These are phyloP conservation scores for Fusarium anguioides DNA, from an alignment of 2,329 filamentous ascomycete species.

Conservation along the genomic window DNA sequence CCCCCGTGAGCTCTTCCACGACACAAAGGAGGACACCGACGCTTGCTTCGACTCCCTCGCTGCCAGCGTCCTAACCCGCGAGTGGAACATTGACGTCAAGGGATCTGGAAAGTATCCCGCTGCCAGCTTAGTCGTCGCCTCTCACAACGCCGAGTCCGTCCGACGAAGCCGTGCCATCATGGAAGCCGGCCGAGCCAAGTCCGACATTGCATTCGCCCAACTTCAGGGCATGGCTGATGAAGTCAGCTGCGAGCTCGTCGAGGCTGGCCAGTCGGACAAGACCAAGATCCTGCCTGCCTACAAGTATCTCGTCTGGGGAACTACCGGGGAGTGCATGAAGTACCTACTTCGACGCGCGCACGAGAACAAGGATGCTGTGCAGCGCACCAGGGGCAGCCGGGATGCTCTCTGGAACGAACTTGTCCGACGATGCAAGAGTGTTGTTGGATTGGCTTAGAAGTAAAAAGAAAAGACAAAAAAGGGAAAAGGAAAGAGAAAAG, in stretches of 20 bases:
- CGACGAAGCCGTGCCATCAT: constrained; percentile 64
- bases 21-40: constrained; percentile 78
- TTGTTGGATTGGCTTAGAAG: constrained; percentile 52
- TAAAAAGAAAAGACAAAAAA: constrained; percentile 4
- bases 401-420: constrained; percentile 73
- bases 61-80: constrained; percentile 71
- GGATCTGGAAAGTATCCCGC: constrained; percentile 62
- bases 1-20: constrained; percentile 75
- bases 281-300: constrained; percentile 66
- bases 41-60: constrained; percentile 78
- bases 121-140: constrained; percentile 77
- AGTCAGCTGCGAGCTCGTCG: constrained; percentile 74
- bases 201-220: constrained; percentile 67
- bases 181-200: constrained; percentile 56
- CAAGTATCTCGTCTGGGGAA: constrained; percentile 78
- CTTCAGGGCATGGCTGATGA: constrained; percentile 97
- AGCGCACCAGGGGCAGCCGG: constrained; percentile 69
- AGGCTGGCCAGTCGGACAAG: constrained; percentile 50
- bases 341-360: constrained; percentile 73
- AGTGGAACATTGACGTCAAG: constrained; percentile 52
- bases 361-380: constrained; percentile 78
- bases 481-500: constrained; percentile 23
- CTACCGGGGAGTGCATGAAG: constrained; percentile 84
- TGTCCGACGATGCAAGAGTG: constrained; percentile 62
- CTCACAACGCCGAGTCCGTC: constrained; percentile 83